A percentile compares a stretch with the other conserved stretches of the same genome.
phyloP scores from a whole-genome alignment of 2,329 filamentous ascomycete genomes.

The Fonsecaea erecta region DNA sequence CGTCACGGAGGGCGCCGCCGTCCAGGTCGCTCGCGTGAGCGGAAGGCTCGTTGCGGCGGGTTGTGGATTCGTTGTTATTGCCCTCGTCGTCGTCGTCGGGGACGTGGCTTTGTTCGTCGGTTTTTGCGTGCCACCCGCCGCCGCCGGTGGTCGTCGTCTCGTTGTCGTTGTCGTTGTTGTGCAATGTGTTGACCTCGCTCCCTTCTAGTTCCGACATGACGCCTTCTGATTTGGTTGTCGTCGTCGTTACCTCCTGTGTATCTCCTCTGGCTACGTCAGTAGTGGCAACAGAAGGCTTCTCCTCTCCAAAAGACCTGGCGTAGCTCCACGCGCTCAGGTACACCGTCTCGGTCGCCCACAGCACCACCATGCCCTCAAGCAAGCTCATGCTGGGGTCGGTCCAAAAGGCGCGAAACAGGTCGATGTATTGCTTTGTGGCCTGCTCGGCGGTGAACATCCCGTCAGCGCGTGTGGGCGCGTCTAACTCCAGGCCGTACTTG shows the following conservation, averaged over 20 bases:
- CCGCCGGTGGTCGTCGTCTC: too few relatives aligned
- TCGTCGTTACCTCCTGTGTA: background rate
- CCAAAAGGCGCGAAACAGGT: constrained; percentile 63
- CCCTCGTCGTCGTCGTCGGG: background rate
- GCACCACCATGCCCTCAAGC: constrained; percentile 71
- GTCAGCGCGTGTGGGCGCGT: constrained; percentile 33
- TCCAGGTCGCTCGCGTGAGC: constrained; percentile 58
- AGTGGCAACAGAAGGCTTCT: background rate
- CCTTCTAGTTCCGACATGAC: constrained; percentile 8
- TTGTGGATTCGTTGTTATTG: background rate
- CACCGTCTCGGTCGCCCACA: constrained; percentile 75
- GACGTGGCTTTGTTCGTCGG: background rate
- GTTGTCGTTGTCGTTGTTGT: background rate
- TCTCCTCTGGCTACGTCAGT: background rate
- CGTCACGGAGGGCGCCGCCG: constrained; percentile 65
- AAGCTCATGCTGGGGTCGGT: constrained; percentile 55
- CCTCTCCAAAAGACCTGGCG: constrained; percentile 37
- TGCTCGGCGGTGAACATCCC: constrained; percentile 44
- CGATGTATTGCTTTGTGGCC: constrained; percentile 61
- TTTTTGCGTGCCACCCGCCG: too few relatives aligned
- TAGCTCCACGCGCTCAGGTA: constrained; percentile 65
- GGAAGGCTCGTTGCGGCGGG: background rate
- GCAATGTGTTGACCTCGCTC: constrained; percentile 11
- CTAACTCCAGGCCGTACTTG: constrained; percentile 62
- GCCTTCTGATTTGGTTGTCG: background rate